Base-by-base conservation (phyloP, 148 eudicot species). In the Rhododendron henanense region DNA sequence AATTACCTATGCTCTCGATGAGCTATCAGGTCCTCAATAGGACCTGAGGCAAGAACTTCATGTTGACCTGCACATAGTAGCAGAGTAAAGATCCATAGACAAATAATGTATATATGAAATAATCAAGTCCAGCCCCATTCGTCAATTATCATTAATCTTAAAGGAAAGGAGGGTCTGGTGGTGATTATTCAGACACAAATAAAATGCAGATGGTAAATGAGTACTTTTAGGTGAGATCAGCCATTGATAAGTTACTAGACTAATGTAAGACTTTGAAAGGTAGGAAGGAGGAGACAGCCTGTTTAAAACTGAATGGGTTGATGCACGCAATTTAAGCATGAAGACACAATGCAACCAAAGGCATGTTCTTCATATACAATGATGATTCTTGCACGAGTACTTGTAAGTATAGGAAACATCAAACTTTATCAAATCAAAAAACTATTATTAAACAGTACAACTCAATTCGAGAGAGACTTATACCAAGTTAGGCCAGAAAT, bases 31-130 rank as follows among this genome's bases (percentile, higher is more conserved):
- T 97, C 99, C 92, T 97, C 99, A 85, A 97, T 97, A 47, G 99
- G 99, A 44, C 99, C 99, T 35, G 99, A 95, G 71, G 99, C 99
- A 88, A 97, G 99, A 88, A 95, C 93, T 92, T 97, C 99, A 88
- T 97, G 99, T 89, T 97, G 98, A 87, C 94, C 99, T 97, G 86
- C 89, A 87, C 25, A 73, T 23, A 84, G 13, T 28, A 8, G 80
- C 15, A 80, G 48, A 5, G 59, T 35, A 55, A 53, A 55, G 50
- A 83, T 41, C 31, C 44, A 79, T 48, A 14, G 33, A 85, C 23
- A 79, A 61, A 28, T 6, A 31, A 37, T 19, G 73, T 7, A 65
- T 13, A 69, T 47, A 50, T 6, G 55, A 67, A 48, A 47, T 5
- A 47, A 15, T 10, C 23, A 19, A 71, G 81, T 10, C 23, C 28